Conservation (phyloP, 441 rosid genomes). For the Populus hybrid region DNA sequence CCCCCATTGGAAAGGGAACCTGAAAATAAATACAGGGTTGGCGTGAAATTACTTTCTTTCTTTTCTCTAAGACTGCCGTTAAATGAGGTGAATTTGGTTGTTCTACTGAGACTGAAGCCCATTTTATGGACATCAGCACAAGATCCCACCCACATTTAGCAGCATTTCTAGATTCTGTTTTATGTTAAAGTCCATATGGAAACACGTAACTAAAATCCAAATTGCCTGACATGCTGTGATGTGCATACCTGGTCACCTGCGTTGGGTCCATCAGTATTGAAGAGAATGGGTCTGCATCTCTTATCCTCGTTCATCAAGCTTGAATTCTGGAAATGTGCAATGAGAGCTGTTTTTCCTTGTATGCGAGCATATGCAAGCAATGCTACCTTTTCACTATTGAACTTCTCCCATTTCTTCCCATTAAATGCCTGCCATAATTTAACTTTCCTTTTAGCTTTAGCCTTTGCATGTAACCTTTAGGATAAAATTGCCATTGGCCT, state of each 20-base stretch:
- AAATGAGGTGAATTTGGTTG: not conserved
- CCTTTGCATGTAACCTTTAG: not conserved
- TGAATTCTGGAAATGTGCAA: constrained; percentile 77
- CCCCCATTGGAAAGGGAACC: constrained; percentile 73
- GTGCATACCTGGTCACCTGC: constrained; percentile 67
- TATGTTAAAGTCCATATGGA: not conserved
- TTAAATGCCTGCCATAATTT: constrained; percentile 49
- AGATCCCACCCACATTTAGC: not conserved
- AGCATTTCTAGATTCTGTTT: not conserved
- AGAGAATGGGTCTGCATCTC: constrained; percentile 73
- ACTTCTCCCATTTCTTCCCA: constrained; percentile 84
- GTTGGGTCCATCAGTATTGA: constrained; percentile 69
- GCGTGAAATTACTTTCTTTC: not conserved
- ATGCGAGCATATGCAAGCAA: constrained; percentile 72
- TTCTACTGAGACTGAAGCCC: not conserved
- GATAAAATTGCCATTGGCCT: not conserved
- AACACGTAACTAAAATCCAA: not conserved
- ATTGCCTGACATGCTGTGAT: not conserved
- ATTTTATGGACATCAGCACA: not conserved
- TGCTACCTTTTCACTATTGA: constrained; percentile 78
- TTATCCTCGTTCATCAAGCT: constrained; percentile 86
- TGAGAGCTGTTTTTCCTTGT: constrained; percentile 70
- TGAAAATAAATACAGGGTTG: constrained; percentile 23
- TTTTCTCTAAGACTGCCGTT: not conserved
- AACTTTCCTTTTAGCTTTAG: constrained; percentile 14